Evolutionary conservation across 768 basidiomycete species (phyloP).

Genomic region (Rhodocollybia butyracea): DNA sequence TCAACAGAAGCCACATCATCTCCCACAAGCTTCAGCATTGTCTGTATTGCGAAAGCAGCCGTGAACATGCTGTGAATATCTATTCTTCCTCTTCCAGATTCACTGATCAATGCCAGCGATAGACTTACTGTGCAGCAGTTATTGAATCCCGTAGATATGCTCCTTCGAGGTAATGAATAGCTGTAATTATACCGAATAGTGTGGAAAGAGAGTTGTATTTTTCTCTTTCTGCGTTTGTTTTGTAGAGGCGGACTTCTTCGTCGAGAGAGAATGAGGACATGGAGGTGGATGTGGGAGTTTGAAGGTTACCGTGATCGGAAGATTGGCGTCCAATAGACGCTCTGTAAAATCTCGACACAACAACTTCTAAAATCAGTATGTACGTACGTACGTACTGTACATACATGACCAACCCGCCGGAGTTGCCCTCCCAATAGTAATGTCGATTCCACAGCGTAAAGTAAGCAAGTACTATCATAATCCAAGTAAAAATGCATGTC

Average conservation of each 20-base stretch:
- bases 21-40: slow-evolving; percentile 93
- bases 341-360: no score
- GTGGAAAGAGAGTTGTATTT: slow-evolving; percentile 85
- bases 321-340: background rate
- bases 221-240: slow-evolving; percentile 86
- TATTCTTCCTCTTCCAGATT: slow-evolving; percentile 49
- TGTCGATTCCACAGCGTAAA: no score
- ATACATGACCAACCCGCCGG: no score
- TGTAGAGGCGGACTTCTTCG: slow-evolving; percentile 89
- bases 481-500: no score
- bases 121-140: slow-evolving; percentile 79
- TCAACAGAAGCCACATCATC: slow-evolving; percentile 84
- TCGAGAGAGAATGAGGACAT: slow-evolving; percentile 64
- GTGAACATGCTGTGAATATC: slow-evolving; percentile 95
- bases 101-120: slow-evolving; percentile 15
- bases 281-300: background rate
- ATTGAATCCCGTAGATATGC: slow-evolving; percentile 95
- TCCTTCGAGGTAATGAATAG: slow-evolving; percentile 91
- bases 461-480: no score
- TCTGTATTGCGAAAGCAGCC: slow-evolving; percentile 95
- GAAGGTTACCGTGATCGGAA: background rate
- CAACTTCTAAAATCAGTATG: no score
- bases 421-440: no score
- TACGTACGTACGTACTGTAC: no score
- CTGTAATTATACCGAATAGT: slow-evolving; percentile 87